Percentiles rank a stretch among this genome's conserved stretches.
phyloP scores from a whole-genome alignment of 352 stramenopile species.

The Phytophthora ramorum region DNA sequence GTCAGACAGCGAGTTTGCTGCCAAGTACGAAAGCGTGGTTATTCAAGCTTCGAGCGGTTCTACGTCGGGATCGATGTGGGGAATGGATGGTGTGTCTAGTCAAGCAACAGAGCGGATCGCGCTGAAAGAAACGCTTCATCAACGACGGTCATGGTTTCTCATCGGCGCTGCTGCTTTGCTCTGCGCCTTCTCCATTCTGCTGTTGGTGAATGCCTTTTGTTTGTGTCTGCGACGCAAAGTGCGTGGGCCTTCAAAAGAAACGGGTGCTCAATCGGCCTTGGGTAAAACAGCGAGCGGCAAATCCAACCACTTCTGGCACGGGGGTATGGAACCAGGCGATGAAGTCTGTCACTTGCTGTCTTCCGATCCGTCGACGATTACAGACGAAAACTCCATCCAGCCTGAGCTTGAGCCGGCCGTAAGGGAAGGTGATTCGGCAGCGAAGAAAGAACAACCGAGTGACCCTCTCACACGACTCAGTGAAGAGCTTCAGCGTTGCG shows the following conservation, averaged over 20 bases:
- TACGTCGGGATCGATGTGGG: conserved; percentile 23
- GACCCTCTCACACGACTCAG: conserved; percentile 25
- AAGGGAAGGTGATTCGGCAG: background rate
- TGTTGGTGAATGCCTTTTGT: conserved; percentile 35
- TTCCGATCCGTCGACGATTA: conserved; percentile 21
- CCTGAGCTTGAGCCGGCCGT: conserved; percentile 18
- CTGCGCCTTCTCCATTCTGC: conserved; percentile 14
- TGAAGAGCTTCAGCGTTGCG: conserved; percentile 19
- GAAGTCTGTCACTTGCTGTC: conserved; percentile 29
- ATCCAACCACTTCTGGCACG: conserved; percentile 28
- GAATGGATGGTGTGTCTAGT: conserved; percentile 15
- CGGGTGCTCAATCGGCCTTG: background rate
- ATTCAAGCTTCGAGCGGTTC: conserved; percentile 27
- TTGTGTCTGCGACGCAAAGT: conserved; percentile 28
- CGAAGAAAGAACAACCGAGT: background rate
- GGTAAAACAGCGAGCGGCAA: conserved; percentile 19
- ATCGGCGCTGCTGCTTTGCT: conserved; percentile 35
- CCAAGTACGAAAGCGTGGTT: conserved; percentile 47
- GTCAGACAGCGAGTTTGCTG: conserved; percentile 43
- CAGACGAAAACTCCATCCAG: conserved; percentile 15
- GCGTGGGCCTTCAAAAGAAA: conserved; percentile 9
- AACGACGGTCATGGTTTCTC: conserved; percentile 45
- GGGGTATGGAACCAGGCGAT: conserved; percentile 22
- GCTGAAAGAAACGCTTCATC: conserved; percentile 41
- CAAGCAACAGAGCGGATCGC: conserved; percentile 23